A percentile compares a stretch with the other conserved stretches of the same genome.
phyloP scores from a whole-genome alignment of 2,329 filamentous ascomycete genomes.

The Penicillium capsulatum region DNA sequence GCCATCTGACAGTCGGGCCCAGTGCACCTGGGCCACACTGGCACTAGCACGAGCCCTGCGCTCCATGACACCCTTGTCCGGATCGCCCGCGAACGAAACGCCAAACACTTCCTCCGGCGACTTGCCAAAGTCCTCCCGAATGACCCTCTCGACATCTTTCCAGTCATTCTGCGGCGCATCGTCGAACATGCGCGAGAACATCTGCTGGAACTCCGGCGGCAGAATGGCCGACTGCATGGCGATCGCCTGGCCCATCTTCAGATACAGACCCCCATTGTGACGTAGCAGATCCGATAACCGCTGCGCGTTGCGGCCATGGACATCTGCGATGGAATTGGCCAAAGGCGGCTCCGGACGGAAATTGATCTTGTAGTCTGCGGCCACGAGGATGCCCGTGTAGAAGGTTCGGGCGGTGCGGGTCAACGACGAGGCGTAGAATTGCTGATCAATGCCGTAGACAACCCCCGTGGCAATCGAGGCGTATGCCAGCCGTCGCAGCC shows the following conservation, averaged over 20 bases:
- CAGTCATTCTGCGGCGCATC: constrained; percentile 92
- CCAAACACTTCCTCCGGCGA: constrained; percentile 88
- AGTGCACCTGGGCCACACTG: constrained; percentile 94
- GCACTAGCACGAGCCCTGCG: constrained; percentile 70
- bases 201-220: constrained; percentile 89
- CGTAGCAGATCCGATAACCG: constrained; percentile 76
- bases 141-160: constrained; percentile 78
- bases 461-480: constrained; percentile 57
- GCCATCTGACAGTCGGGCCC: constrained; percentile 80
- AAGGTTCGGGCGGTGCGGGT: constrained; percentile 79
- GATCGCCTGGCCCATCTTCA: constrained; percentile 97
- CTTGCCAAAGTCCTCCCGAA: constrained; percentile 81
- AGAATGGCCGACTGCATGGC: constrained; percentile 96
- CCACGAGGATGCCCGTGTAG: constrained; percentile 70
- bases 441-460: constrained; percentile 65
- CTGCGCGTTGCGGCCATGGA: constrained; percentile 81
- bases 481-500: constrained; percentile 68
- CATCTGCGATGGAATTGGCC: constrained; percentile 67
- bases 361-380: constrained; percentile 93
- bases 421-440: constrained; percentile 74
- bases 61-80: constrained; percentile 64
- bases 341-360: constrained; percentile 75
- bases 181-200: constrained; percentile 97
- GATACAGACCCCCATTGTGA: constrained; percentile 84
- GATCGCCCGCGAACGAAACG: constrained; percentile 69